Base-by-base conservation (phyloP, 495 filamentous ascomycete species). In the Hypoxylon perforatum region DNA sequence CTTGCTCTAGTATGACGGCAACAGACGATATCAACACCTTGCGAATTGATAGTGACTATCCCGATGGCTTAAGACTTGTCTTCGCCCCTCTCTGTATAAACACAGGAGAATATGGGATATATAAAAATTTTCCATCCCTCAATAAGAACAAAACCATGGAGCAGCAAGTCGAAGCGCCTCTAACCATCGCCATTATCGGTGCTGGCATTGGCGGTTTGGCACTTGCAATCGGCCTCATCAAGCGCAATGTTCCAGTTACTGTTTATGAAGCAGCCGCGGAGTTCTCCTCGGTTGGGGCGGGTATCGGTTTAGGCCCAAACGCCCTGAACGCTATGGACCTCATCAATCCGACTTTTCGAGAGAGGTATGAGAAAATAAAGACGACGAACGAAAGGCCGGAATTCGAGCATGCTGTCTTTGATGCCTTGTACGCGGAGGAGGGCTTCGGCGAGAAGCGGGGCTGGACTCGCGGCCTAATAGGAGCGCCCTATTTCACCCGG, bases 171-270 rank as follows among this genome's bases (percentile, higher is more conserved):
- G 25, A n/a, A 28, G n/a, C 19, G 9, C 58, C 54, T 51, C 56
- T 48, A 21, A 45, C 10, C 25, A 66, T 84, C 46, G 82, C 81
- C 54, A 82, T 85, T 28, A 59, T 84, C 33, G 83, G 83, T 46
- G 81, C 80, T 50, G 82, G 83, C 10, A 83, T 85, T 33, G 77
- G 77, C 23, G 83, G 83, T 17, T 75, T 85, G n/a, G 61, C 73
- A 10, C 76, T 85, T 1, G 81, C 82, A 17, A 74, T 76, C 10
- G 82, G 79, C 19, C 77, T 84, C n/a, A 71, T 80, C 30, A 75
- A 73, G n/a, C 79, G 78, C 52, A 63, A 75, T 15, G 64, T 84
- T 46, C 67, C 65, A 2, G 72, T 81, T 4, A 73, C 72, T 15
- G 76, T 85, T 61, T 85, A 83, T 56, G 83, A 85, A 67, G 77